Conservation (phyloP, 2,329 filamentous ascomycete species). For the Cercospora nicotianae region DNA sequence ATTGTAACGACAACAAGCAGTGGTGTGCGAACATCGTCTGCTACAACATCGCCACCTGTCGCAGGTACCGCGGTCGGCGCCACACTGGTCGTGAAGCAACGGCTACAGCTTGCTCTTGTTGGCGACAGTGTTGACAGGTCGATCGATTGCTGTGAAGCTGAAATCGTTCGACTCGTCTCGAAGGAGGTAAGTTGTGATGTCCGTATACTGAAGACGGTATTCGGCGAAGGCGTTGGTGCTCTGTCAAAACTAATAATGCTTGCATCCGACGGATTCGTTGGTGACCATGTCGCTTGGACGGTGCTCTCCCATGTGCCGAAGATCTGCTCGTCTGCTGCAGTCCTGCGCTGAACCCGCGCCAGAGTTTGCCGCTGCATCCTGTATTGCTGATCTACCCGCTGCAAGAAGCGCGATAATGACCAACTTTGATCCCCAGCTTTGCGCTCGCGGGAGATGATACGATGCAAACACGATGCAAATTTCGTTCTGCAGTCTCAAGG, state of each 20-base stretch:
- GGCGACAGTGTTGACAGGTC: background rate
- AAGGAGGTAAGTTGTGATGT: background rate
- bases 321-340: background rate
- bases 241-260: slow-evolving; percentile 10
- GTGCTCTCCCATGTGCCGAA: slow-evolving; percentile 13
- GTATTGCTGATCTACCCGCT: background rate
- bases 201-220: background rate
- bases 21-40: background rate
- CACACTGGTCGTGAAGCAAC: background rate
- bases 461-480: background rate
- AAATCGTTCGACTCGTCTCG: background rate
- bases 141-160: background rate
- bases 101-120: background rate
- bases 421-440: background rate
- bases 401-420: background rate
- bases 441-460: background rate
- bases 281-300: slow-evolving; percentile 4
- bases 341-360: background rate
- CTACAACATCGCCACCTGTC: background rate
- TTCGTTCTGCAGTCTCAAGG: background rate
- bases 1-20: slow-evolving; percentile 11
- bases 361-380: background rate
- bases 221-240: slow-evolving; percentile 9
- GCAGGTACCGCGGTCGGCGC: background rate
- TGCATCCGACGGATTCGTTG: slow-evolving; percentile 5